These are phyloP conservation scores for Cornus florida DNA, from an alignment of 148 eudicot genomes.

Conservation along the genomic window DNA sequence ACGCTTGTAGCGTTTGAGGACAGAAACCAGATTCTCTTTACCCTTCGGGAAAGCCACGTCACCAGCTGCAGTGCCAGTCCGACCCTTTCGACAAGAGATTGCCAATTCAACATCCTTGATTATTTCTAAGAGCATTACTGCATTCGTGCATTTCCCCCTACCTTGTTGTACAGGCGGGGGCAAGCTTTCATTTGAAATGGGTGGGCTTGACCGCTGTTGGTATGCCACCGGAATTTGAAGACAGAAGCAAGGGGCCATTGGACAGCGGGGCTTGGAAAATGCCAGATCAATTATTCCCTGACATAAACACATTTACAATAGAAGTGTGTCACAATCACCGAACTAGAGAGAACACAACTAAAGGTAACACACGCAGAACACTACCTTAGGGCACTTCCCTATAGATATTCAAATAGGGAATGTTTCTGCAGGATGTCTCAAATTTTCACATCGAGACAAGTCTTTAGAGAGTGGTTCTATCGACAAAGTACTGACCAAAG, in stretches of 20 bases:
- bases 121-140: slow-evolving; percentile 65
- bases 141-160: slow-evolving; percentile 69
- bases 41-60: slow-evolving; percentile 98
- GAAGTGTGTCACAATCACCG: neutral
- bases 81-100: slow-evolving; percentile 81
- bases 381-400: neutral
- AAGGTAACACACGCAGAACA: neutral
- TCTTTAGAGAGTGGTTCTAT: neutral
- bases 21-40: slow-evolving; percentile 92
- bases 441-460: neutral
- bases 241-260: slow-evolving; percentile 78
- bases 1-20: slow-evolving; percentile 91
- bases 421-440: neutral
- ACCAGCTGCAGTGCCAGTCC: slow-evolving; percentile 94
- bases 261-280: slow-evolving; percentile 70
- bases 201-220: slow-evolving; percentile 61
- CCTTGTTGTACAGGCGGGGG: slow-evolving; percentile 68
- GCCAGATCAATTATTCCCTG: slow-evolving; percentile 88
- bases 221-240: slow-evolving; percentile 62
- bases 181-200: slow-evolving; percentile 50
- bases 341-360: neutral
- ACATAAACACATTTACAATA: neutral
- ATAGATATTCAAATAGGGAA: neutral
- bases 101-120: slow-evolving; percentile 89
- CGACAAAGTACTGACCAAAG: too few relatives aligned